Base-by-base conservation (phyloP, 257 asterid genomes). In the Plectranthus barbatus region DNA sequence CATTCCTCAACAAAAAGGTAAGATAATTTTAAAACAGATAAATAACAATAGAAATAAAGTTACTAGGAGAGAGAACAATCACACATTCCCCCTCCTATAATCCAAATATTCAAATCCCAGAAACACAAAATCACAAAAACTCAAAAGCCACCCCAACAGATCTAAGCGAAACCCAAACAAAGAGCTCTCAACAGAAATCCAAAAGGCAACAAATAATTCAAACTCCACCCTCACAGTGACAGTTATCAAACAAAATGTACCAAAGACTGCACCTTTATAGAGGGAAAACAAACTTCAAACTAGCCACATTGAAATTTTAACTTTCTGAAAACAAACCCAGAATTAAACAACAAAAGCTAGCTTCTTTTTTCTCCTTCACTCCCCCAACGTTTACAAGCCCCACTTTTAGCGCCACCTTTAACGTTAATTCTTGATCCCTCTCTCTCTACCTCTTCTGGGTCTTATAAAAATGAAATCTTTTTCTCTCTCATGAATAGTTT, bases 401-500 rank as follows among this genome's bases (percentile, higher is more conserved):
- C 75, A 34, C 51, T 66, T 72, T 72, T 47, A 62, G 67, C 77
- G 77, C 77, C 77, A 60, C 60, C 61, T 63, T 71, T 70, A 75
- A 69, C 72, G 81, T 67, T 44, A 63, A 61, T 44, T 48, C 68
- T 70, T 40, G 61, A n/a, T n/a, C 34, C 45, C 53, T 14, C 19
- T 59, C 19, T 66, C 36, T 26, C 36, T 46, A 18, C 55, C 53
- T 12, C 66, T 40, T 58, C 19, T 57, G 33, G 2, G 31, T 57
- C 49, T 39, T 4, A 17, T 6, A 11, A 60, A 61, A 56, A 45
- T 50, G 66, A 42, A 73, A 66, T 67, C 49, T 60, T 52, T 63
- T 53, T 21, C 57, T 14, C 31, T 48, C 58, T 21, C 65, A 52
- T 50, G 60, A 49, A 39, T 18, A 42, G 71, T 39, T 40, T 47